phyloP scores from a whole-genome alignment of 345 rosid species.

The Camelina hispida region DNA sequence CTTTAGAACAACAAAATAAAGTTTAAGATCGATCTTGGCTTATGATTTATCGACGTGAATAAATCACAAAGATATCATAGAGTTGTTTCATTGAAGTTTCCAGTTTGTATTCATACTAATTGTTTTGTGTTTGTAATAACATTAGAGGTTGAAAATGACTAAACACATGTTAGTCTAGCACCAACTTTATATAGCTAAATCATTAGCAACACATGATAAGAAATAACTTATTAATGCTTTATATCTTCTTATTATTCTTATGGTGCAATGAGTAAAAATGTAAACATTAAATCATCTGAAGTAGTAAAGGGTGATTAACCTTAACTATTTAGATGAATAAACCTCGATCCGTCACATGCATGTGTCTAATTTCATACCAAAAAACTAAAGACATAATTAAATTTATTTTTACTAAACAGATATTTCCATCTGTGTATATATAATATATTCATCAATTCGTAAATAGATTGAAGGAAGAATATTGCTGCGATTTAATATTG shows the following conservation, averaged over 20 bases:
- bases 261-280: neutral
- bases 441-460: neutral
- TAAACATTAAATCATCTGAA: neutral
- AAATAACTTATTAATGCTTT: neutral
- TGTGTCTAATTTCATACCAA: neutral
- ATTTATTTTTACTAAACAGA: neutral
- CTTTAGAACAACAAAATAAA: slow-evolving; percentile 4
- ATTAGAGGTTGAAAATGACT: neutral
- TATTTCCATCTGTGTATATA: neutral
- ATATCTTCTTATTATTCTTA: neutral
- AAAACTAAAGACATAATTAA: neutral
- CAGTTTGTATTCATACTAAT: slow-evolving; percentile 1
- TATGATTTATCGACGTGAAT: neutral
- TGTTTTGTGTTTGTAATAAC: neutral
- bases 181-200: neutral
- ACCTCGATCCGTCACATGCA: too few relatives aligned
- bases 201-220: neutral
- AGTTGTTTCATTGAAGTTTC: slow-evolving; percentile 25
- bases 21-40: neutral
- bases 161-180: slow-evolving; percentile 1
- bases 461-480: slow-evolving; percentile 6
- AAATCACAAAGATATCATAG: slow-evolving; percentile 16
- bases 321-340: neutral
- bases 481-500: neutral
- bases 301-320: too few relatives aligned